phyloP scores from a whole-genome alignment of 495 filamentous ascomycete genomes.

The Tuber indicum region DNA sequence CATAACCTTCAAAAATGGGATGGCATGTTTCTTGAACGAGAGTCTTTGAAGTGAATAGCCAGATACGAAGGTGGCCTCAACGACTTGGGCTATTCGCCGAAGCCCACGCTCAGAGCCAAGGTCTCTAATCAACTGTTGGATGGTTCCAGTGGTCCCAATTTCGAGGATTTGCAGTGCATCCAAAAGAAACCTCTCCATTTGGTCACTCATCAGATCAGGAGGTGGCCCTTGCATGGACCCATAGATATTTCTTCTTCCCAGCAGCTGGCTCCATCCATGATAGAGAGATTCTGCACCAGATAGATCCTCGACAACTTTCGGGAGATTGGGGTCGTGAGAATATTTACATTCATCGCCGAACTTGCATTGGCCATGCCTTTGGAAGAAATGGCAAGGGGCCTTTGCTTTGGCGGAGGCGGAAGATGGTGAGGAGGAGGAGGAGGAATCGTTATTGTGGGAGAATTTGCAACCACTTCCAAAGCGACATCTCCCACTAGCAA shows the following conservation, averaged over 20 bases:
- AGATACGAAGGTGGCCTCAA: conserved; percentile 22
- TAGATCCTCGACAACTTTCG: conserved; percentile 8
- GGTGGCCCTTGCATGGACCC: not conserved
- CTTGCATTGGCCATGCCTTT: conserved; percentile 17
- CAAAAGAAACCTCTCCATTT: conserved; percentile 21
- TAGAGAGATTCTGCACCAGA: conserved; percentile 12
- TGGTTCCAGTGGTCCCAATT: conserved; percentile 27
- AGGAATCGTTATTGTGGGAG: conserved; percentile 6
- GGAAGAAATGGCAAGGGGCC: conserved; percentile 19
- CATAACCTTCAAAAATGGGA: conserved; percentile 53
- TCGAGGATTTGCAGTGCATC: conserved; percentile 30
- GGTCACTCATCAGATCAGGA: conserved; percentile 8
- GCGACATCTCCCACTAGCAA: conserved; percentile 13
- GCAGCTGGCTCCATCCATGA: conserved; percentile 19
- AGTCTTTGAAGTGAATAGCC: conserved; percentile 13
- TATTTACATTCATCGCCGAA: conserved; percentile 22
- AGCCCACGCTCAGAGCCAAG: conserved; percentile 33
- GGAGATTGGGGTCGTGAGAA: conserved; percentile 21
- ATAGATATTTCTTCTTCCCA: conserved; percentile 5
- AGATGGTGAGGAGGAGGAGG: not conserved
- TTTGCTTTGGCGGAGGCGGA: conserved; percentile 2
- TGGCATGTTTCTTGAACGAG: conserved; percentile 29
- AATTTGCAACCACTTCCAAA: conserved; percentile 9
- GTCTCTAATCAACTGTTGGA: conserved; percentile 32
- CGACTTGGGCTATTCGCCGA: conserved; percentile 22